Evolutionary conservation across 148 eudicot genomes (phyloP).

Genomic region (Rhododendron molle): DNA sequence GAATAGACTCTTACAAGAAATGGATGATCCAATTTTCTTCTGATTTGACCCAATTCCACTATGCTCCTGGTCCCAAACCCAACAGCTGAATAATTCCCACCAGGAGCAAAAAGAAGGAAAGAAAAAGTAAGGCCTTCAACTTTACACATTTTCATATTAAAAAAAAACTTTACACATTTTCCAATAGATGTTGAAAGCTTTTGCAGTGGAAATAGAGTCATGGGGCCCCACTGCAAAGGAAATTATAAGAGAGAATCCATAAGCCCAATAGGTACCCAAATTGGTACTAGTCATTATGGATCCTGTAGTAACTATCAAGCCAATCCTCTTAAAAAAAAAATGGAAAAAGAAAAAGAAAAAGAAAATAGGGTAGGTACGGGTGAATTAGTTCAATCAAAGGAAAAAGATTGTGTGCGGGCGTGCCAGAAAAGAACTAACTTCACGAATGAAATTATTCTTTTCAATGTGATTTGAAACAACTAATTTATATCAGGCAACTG

Average conservation of each 20-base stretch:
- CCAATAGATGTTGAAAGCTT: background rate
- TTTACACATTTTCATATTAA: constrained; percentile 15
- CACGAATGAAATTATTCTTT: no score
- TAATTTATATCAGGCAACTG: no score
- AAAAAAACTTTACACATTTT: constrained; percentile 12
- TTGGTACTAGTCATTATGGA: background rate
- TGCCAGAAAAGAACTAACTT: no score
- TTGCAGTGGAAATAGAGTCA: background rate
- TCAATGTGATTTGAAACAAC: no score
- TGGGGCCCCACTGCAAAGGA: background rate
- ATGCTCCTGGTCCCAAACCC: background rate
- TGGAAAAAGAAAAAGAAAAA: no score
- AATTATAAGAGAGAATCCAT: background rate
- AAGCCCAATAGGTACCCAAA: background rate
- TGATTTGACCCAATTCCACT: background rate
- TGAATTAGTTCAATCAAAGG: no score
- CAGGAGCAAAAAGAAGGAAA: background rate
- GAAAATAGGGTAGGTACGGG: background rate
- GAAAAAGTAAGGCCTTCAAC: background rate
- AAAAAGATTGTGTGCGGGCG: no score
- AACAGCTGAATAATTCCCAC: background rate
- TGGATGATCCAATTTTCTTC: background rate
- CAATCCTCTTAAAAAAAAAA: background rate
- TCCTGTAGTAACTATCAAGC: background rate
- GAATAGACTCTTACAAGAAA: background rate